Conservation (phyloP, 768 basidiomycete genomes). For the Termitomyces sp. region DNA sequence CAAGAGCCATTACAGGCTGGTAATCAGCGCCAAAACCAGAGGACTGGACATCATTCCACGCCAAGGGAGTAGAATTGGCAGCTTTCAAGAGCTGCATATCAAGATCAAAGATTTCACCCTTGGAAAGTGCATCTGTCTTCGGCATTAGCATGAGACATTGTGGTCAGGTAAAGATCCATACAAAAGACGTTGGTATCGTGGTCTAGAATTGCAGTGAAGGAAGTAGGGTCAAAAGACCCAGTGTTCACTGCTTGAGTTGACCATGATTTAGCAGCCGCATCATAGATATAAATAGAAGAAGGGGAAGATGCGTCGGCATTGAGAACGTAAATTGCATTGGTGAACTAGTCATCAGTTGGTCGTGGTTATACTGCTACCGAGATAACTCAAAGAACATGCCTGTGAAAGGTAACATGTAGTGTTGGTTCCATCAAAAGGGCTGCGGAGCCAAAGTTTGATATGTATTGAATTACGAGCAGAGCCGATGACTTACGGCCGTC, state of each 20-base stretch:
- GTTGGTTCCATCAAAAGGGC: conserved; percentile 59
- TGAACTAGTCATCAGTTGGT: conserved; percentile 43
- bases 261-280: conserved; percentile 71
- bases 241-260: conserved; percentile 59
- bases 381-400: conserved; percentile 24
- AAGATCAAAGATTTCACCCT: conserved; percentile 59
- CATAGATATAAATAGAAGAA: conserved; percentile 73
- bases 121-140: conserved; percentile 59
- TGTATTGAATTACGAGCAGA: background rate
- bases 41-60: conserved; percentile 60
- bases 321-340: conserved; percentile 82
- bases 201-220: conserved; percentile 75
- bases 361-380: background rate
- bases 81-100: conserved; percentile 63
- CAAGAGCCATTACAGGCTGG: conserved; percentile 71
- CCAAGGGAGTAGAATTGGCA: conserved; percentile 49
- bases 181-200: conserved; percentile 94
- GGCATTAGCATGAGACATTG: background rate
- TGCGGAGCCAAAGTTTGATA: conserved; percentile 17
- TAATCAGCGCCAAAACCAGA: conserved; percentile 55
- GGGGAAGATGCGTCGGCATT: conserved; percentile 71
- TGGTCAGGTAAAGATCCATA: conserved; percentile 24
- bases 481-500: conserved; percentile 55
- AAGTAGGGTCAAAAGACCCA: conserved; percentile 51
- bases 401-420: conserved; percentile 73